phyloP scores from a whole-genome alignment of 2,329 filamentous ascomycete species.

The Beauveria sp. region DNA sequence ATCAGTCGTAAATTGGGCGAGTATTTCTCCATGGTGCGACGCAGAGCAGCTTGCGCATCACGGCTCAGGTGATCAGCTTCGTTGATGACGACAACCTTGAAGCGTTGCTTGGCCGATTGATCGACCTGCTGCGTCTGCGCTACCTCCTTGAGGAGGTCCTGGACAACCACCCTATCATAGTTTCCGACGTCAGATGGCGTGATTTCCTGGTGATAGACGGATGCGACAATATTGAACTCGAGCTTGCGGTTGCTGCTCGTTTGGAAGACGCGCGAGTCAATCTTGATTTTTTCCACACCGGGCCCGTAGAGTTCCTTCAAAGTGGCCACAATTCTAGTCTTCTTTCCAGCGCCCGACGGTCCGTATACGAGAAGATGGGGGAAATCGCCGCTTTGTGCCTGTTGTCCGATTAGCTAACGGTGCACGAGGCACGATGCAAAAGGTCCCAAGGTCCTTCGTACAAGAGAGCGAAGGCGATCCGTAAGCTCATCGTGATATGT shows the following conservation, averaged over 20 bases:
- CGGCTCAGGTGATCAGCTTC: constrained; percentile 91
- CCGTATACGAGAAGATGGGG: constrained; percentile 96
- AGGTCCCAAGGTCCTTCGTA: constrained; percentile 35
- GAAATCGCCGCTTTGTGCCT: constrained; percentile 97
- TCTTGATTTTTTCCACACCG: constrained; percentile 99
- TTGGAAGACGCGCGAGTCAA: constrained; percentile 94
- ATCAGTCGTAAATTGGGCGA: constrained; percentile 90
- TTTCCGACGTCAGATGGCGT: constrained; percentile 94
- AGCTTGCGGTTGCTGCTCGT: constrained; percentile 94
- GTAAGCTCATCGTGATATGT: constrained; percentile 89
- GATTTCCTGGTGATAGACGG: constrained; percentile 96
- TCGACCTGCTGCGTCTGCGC: constrained; percentile 99
- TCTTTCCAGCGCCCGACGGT: constrained; percentile 93
- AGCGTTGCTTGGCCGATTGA: constrained; percentile 76
- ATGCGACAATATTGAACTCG: constrained; percentile 98
- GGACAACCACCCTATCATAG: constrained; percentile 91
- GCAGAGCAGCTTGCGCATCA: constrained; percentile 89
- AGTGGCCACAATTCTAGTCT: constrained; percentile 92
- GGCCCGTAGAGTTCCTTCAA: constrained; percentile 92
- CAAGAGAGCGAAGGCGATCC: constrained; percentile 75
- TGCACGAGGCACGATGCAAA: neutral
- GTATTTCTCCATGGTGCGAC: constrained; percentile 99
- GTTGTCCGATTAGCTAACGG: constrained; percentile 13
- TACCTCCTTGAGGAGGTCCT: constrained; percentile 94
- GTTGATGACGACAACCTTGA: constrained; percentile 99